Evolutionary conservation across 352 stramenopile genomes (phyloP).

Genomic region (Pythium pyrilobum): DNA sequence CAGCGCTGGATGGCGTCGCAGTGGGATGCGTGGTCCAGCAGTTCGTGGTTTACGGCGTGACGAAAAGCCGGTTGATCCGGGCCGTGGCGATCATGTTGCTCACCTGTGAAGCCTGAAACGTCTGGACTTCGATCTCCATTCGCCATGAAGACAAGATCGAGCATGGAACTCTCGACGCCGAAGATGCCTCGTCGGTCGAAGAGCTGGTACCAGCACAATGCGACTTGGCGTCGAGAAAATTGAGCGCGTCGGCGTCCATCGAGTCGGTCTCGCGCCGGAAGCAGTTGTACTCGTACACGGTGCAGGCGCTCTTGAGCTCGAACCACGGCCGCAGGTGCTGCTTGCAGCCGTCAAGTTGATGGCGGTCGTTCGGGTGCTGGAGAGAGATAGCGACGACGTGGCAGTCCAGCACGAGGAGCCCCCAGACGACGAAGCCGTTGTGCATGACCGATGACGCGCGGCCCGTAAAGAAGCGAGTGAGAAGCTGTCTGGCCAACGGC

Average conservation of each 20-base stretch:
- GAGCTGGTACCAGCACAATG: neutral
- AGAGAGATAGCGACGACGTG: neutral
- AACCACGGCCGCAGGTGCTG: slow-evolving; percentile 14
- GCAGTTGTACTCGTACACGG: slow-evolving; percentile 17
- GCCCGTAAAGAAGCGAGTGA: neutral
- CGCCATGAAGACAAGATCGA: neutral
- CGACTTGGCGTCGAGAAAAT: neutral
- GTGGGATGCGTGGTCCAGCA: slow-evolving; percentile 12
- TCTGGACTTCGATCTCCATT: slow-evolving; percentile 14
- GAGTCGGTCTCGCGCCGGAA: neutral
- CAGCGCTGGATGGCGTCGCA: neutral
- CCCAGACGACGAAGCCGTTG: neutral
- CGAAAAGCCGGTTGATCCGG: slow-evolving; percentile 20
- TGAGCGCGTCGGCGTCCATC: slow-evolving; percentile 1
- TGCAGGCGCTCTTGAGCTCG: slow-evolving; percentile 1
- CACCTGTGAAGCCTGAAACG: slow-evolving; percentile 7
- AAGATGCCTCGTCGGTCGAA: slow-evolving; percentile 11
- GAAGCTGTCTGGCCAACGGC: neutral
- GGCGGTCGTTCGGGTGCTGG: neutral
- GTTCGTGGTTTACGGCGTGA: slow-evolving; percentile 8
- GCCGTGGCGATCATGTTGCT: slow-evolving; percentile 12
- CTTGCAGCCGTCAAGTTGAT: slow-evolving; percentile 10
- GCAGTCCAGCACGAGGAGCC: neutral
- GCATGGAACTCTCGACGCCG: slow-evolving; percentile 19
- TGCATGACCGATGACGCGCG: neutral